phyloP scores from a whole-genome alignment of 257 asterid species.

The Fraxinus cuspidata region DNA sequence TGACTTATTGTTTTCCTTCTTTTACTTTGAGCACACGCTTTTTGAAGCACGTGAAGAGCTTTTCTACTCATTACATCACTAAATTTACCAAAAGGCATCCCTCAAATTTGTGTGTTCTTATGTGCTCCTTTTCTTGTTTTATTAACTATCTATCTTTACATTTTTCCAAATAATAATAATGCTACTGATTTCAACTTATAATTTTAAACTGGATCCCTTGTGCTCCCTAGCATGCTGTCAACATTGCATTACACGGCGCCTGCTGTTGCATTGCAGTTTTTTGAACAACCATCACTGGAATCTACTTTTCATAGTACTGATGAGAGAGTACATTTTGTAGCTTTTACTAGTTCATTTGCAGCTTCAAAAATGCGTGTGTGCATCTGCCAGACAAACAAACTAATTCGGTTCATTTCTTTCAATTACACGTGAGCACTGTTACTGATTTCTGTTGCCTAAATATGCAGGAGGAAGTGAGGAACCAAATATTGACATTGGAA shows the following conservation, averaged over 20 bases:
- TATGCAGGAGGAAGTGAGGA: slow-evolving; percentile 78
- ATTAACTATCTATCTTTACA: neutral
- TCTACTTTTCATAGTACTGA: neutral
- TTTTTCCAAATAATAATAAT: neutral
- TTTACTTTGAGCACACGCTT: neutral
- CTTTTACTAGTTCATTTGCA: neutral
- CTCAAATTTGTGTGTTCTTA: slow-evolving; percentile 6
- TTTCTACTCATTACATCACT: neutral
- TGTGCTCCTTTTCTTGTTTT: neutral
- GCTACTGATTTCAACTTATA: neutral
- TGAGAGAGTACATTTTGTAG: neutral
- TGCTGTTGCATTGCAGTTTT: slow-evolving; percentile 8
- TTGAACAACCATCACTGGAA: neutral
- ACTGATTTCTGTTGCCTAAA: slow-evolving; percentile 20
- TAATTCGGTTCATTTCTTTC: neutral
- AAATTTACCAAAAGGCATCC: neutral
- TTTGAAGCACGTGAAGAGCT: neutral
- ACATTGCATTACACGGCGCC: neutral
- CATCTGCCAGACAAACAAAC: neutral
- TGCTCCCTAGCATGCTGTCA: slow-evolving; percentile 8
- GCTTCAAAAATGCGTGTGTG: neutral
- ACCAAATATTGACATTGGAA: slow-evolving; percentile 61
- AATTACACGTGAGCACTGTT: neutral
- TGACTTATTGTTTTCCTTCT: slow-evolving; percentile 4
- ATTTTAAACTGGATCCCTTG: neutral